Evolutionary conservation across 768 basidiomycete species (phyloP).

Genomic region (Suillus placidus): DNA sequence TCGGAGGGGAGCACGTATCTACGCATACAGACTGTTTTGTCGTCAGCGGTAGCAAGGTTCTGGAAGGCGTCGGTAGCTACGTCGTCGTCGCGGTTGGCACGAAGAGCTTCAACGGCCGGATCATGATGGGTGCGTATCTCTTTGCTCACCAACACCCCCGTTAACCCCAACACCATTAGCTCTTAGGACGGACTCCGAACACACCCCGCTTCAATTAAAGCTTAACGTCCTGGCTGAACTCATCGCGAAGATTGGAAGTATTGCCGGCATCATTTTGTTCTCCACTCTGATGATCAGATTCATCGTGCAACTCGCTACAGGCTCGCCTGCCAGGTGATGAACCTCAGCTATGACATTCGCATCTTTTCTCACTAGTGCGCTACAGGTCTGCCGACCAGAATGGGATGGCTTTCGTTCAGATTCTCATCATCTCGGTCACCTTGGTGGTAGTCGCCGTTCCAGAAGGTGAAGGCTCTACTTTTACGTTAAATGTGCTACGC

Average conservation of each 20-base stretch:
- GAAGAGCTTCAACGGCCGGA: conserved; percentile 93
- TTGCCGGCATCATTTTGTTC: conserved; percentile 84
- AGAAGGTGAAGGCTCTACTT: conserved; percentile 53
- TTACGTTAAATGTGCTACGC: not conserved
- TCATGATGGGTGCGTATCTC: conserved; percentile 85
- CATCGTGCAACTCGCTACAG: conserved; percentile 81
- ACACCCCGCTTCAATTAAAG: conserved; percentile 93
- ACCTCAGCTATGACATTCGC: not conserved
- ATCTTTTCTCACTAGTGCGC: not conserved
- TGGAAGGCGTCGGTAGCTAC: conserved; percentile 93
- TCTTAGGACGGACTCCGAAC: conserved; percentile 81
- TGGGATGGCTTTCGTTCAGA: conserved; percentile 88
- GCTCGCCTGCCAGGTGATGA: conserved; percentile 57
- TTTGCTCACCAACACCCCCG: not conserved
- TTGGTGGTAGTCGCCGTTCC: conserved; percentile 87
- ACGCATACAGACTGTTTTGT: conserved; percentile 89
- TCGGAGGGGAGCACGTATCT: conserved; percentile 25
- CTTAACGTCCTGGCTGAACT: conserved; percentile 92
- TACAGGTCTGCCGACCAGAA: conserved; percentile 76
- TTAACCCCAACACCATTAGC: conserved; percentile 46
- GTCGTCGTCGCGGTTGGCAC: conserved; percentile 91
- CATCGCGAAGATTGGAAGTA: conserved; percentile 88
- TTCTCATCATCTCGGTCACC: conserved; percentile 93
- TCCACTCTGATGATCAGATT: conserved; percentile 87
- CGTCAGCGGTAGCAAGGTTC: conserved; percentile 87